Evolutionary conservation across 2,329 filamentous ascomycete genomes (phyloP).

Genomic region (Meredithiella fracta): DNA sequence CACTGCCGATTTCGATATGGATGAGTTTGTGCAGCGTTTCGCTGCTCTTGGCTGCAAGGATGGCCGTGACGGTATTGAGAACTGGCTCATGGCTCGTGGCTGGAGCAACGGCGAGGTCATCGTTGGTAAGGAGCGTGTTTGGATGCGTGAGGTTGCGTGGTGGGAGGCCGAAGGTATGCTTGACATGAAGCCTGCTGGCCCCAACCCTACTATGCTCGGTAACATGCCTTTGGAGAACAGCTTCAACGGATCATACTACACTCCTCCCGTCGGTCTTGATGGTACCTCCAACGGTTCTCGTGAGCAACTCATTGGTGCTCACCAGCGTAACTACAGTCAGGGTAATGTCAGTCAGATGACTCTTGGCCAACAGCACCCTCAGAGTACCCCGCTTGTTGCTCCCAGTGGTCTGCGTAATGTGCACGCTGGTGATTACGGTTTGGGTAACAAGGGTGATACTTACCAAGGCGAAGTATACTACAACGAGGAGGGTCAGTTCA

Average conservation of each 20-base stretch:
- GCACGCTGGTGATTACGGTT: conserved; percentile 65
- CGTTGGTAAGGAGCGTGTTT: conserved; percentile 77
- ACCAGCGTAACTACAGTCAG: conserved; percentile 39
- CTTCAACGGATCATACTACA: conserved; percentile 49
- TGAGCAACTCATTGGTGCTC: conserved; percentile 47
- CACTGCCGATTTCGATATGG: conserved; percentile 87
- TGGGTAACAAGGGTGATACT: conserved; percentile 72
- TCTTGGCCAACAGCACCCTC: conserved; percentile 24
- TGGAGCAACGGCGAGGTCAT: conserved; percentile 98
- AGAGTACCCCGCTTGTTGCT: conserved; percentile 39
- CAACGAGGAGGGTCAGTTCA: conserved; percentile 50
- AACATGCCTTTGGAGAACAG: conserved; percentile 38
- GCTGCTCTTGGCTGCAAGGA: conserved; percentile 70
- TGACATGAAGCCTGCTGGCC: conserved; percentile 58
- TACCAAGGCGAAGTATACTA: conserved; percentile 61
- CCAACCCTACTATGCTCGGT: conserved; percentile 16
- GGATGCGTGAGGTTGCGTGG: conserved; percentile 89
- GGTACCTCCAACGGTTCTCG: conserved; percentile 50
- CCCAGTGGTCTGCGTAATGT: conserved; percentile 41
- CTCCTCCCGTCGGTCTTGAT: conserved; percentile 51
- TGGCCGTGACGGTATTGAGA: conserved; percentile 82
- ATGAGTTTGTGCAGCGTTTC: conserved; percentile 81
- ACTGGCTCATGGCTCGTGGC: conserved; percentile 81
- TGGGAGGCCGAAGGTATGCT: conserved; percentile 97
- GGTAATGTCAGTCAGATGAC: conserved; percentile 40